Percentiles rank a stretch among this genome's conserved stretches.
These are phyloP conservation scores for Phytophthora hybrid DNA, from an alignment of 352 stramenopile species.

Conservation along the genomic window DNA sequence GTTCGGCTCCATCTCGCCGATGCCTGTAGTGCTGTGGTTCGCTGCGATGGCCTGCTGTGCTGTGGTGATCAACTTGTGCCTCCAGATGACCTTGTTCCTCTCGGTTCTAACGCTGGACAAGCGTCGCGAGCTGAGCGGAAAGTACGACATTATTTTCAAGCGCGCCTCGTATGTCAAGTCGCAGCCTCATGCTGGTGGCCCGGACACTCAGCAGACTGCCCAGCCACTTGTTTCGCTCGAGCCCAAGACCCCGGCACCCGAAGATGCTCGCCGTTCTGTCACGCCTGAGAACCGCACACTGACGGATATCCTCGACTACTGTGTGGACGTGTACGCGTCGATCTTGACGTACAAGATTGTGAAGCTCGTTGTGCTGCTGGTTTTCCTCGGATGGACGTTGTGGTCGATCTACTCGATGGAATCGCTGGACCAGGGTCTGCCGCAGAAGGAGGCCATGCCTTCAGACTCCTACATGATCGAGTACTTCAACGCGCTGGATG, in stretches of 20 bases:
- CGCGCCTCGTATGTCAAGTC: constrained; percentile 26
- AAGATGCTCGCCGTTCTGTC: constrained; percentile 23
- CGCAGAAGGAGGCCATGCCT: constrained; percentile 69
- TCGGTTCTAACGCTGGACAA: constrained; percentile 69
- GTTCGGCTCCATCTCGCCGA: constrained; percentile 66
- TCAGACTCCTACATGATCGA: constrained; percentile 74
- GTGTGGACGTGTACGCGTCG: constrained; percentile 55
- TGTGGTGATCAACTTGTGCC: constrained; percentile 65
- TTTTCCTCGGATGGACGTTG: constrained; percentile 56
- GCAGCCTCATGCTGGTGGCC: constrained; percentile 14
- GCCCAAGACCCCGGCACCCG: constrained; percentile 39
- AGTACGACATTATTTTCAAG: constrained; percentile 64
- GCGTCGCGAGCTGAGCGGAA: constrained; percentile 63
- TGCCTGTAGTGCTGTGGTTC: constrained; percentile 77
- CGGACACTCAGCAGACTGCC: constrained; percentile 32
- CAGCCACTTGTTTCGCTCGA: constrained; percentile 39
- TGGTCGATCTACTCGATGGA: constrained; percentile 67
- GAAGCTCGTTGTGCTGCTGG: constrained; percentile 57
- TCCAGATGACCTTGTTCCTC: constrained; percentile 73
- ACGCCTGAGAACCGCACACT: constrained; percentile 28
- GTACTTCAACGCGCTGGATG: constrained; percentile 69
- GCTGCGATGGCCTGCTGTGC: constrained; percentile 65
- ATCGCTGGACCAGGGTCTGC: constrained; percentile 60
- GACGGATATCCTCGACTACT: constrained; percentile 47
- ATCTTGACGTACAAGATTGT: constrained; percentile 58